These are phyloP conservation scores for Phytophthora cryptogea DNA, from an alignment of 352 stramenopile species.

Conservation along the genomic window DNA sequence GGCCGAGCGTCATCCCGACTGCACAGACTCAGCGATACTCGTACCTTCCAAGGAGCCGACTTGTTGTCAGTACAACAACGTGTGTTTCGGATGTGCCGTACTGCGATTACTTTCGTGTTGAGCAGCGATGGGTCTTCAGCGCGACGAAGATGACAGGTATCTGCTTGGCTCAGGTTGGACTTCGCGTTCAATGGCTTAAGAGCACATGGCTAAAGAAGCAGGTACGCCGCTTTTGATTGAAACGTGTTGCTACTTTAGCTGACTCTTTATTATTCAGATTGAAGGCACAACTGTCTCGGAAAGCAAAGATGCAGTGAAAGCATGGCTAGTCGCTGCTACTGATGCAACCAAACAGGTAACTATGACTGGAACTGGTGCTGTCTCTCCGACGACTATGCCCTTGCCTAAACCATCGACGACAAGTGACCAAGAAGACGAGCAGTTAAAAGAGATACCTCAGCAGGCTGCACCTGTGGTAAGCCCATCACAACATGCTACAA, in stretches of 20 bases:
- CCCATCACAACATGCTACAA: constrained; percentile 2
- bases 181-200: constrained; percentile 79
- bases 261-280: constrained; percentile 47
- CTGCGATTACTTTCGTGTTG: constrained; percentile 88
- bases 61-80: constrained; percentile 80
- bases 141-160: constrained; percentile 41
- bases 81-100: constrained; percentile 80
- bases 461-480: background rate
- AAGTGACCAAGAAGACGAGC: constrained; percentile 2
- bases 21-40: constrained; percentile 71
- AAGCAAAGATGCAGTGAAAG: constrained; percentile 58
- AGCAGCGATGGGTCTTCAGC: constrained; percentile 86
- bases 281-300: constrained; percentile 79
- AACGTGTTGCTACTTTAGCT: background rate
- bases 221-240: constrained; percentile 36
- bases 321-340: constrained; percentile 56
- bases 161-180: constrained; percentile 64
- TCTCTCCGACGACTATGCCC: background rate
- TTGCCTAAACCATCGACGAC: background rate
- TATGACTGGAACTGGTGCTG: background rate
- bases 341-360: constrained; percentile 18
- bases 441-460: background rate
- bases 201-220: constrained; percentile 90
- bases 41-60: constrained; percentile 42
- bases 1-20: constrained; percentile 77